phyloP scores from a whole-genome alignment of 352 stramenopile species.

The Phytophthora citricola region DNA sequence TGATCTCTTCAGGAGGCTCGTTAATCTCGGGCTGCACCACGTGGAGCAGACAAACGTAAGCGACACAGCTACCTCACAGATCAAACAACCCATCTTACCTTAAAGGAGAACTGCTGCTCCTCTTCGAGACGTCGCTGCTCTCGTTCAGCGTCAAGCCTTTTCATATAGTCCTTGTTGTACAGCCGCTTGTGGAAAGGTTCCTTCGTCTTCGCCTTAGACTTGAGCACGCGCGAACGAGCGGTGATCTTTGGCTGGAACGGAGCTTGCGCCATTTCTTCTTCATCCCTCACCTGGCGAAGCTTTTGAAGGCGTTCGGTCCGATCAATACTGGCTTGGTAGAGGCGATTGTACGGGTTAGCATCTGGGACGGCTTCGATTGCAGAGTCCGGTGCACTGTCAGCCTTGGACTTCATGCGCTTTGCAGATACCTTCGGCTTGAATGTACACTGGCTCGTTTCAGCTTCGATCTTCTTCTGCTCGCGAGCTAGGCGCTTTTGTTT shows the following conservation, averaged over 20 bases:
- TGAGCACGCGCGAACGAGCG: constrained; percentile 27
- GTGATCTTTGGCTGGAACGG: constrained; percentile 75
- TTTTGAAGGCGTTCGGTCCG: constrained; percentile 65
- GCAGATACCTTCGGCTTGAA: constrained; percentile 72
- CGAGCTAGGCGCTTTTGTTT: constrained; percentile 68
- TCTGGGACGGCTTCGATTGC: constrained; percentile 17
- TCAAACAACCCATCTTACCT: constrained; percentile 45
- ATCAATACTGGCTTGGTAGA: constrained; percentile 74
- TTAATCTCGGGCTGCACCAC: constrained; percentile 61
- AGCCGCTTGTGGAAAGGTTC: constrained; percentile 80
- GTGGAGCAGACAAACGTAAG: constrained; percentile 22
- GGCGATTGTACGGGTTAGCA: constrained; percentile 63
- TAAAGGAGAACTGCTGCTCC: constrained; percentile 77
- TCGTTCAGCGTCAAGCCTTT: constrained; percentile 63
- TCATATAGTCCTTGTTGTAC: constrained; percentile 82
- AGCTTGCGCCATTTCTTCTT: constrained; percentile 59
- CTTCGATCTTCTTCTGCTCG: constrained; percentile 78
- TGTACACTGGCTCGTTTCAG: constrained; percentile 67
- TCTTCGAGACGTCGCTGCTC: constrained; percentile 81
- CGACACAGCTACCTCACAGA: constrained; percentile 2
- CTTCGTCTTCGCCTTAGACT: constrained; percentile 39
- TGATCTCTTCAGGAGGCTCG: constrained; percentile 57
- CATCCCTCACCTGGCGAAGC: constrained; percentile 70
- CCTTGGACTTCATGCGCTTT: constrained; percentile 51
- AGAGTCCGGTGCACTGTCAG: constrained; percentile 16